Percentiles rank a stretch among this genome's conserved stretches.
Evolutionary conservation across 2,329 filamentous ascomycete species (phyloP).

Genomic region (Monosporascus cannonballus): DNA sequence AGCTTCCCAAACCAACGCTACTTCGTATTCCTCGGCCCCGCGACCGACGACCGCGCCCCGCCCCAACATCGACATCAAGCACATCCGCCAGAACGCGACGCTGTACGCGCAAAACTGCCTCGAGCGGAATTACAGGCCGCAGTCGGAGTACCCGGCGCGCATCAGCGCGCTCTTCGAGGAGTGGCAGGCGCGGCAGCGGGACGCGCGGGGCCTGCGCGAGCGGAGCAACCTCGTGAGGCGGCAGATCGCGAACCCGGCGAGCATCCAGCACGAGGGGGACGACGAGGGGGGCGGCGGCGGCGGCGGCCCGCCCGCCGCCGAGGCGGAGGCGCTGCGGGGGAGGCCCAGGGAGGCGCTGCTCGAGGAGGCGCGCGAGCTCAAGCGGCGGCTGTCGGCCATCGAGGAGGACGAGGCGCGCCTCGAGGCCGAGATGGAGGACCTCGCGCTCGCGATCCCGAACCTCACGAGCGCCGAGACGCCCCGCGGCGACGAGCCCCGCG

Average conservation of each 20-base stretch:
- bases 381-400: constrained; percentile 53
- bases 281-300: too few relatives aligned
- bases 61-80: constrained; percentile 73
- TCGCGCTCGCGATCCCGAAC: constrained; percentile 80
- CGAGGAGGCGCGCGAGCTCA: constrained; percentile 58
- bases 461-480: constrained; percentile 75
- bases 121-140: constrained; percentile 71
- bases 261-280: constrained; percentile 37
- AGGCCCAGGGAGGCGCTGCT: constrained; percentile 42
- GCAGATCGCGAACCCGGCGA: constrained; percentile 46
- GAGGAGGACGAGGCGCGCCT: constrained; percentile 57
- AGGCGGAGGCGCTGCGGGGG: constrained; percentile 24
- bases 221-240: constrained; percentile 59
- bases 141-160: constrained; percentile 46
- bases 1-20: background rate
- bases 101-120: constrained; percentile 78
- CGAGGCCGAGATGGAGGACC: constrained; percentile 59
- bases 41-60: constrained; percentile 72
- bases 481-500: constrained; percentile 54
- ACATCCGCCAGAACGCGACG: constrained; percentile 79
- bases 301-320: constrained; percentile 17
- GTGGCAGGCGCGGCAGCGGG: constrained; percentile 55
- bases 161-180: constrained; percentile 51
- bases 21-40: constrained; percentile 18
- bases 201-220: constrained; percentile 57